phyloP scores from a whole-genome alignment of 768 basidiomycete species.

The Boletus rufocinnamomeus region DNA sequence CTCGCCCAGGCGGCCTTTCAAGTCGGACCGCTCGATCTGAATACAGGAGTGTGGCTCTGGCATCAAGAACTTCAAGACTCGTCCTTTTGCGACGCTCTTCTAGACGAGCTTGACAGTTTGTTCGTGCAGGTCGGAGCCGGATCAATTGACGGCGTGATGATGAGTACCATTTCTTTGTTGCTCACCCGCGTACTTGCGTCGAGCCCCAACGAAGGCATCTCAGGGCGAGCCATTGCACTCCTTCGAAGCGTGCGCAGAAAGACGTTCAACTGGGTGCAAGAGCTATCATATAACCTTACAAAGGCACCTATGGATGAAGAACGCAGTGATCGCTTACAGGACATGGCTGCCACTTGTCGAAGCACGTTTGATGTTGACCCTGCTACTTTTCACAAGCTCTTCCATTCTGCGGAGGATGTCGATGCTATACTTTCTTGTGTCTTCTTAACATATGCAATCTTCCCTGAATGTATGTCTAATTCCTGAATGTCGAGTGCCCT shows the following conservation, averaged over 20 bases:
- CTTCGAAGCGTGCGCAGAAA: not conserved
- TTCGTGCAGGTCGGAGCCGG: not conserved
- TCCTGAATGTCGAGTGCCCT: no score
- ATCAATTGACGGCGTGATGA: slow-evolving; percentile 27
- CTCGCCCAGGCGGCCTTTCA: not conserved
- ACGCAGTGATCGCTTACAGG: no score
- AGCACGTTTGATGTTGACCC: not conserved
- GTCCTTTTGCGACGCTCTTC: no score
- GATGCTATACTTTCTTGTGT: not conserved
- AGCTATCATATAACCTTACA: no score
- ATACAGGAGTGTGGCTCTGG: no score
- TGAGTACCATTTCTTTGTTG: slow-evolving; percentile 35
- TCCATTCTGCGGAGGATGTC: no score
- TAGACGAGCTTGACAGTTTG: not conserved
- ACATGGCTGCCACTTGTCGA: no score
- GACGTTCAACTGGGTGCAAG: no score
- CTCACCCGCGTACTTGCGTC: not conserved
- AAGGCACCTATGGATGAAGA: no score
- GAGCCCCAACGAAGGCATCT: no score
- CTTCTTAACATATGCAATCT: not conserved
- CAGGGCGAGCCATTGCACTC: not conserved
- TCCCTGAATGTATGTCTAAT: not conserved
- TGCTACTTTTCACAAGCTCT: not conserved
- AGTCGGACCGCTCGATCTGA: slow-evolving; percentile 26
- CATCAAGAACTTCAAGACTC: no score